Evolutionary conservation across 1,284 basidiomycete genomes (phyloP).

Genomic region (Melampsora americana): DNA sequence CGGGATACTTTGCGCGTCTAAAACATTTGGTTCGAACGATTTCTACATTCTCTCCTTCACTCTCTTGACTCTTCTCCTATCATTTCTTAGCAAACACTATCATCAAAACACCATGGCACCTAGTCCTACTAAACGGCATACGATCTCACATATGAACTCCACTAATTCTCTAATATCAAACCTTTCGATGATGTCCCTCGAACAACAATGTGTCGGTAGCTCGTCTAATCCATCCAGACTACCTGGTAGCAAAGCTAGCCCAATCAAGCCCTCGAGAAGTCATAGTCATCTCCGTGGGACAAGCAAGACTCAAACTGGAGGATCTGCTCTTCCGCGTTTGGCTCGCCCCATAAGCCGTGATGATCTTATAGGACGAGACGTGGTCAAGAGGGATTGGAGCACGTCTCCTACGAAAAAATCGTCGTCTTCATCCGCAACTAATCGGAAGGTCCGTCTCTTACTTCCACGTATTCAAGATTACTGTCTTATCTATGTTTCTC

Average conservation of each 20-base stretch:
- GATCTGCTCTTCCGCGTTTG: constrained; percentile 24
- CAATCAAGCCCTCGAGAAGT: background rate
- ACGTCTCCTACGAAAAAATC: constrained; percentile 33
- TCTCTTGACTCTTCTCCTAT: background rate
- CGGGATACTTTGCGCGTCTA: background rate
- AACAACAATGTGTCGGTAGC: constrained; percentile 6
- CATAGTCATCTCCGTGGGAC: background rate
- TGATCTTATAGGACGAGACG: constrained; percentile 33
- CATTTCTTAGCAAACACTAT: background rate
- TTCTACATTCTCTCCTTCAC: background rate
- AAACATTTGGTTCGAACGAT: background rate
- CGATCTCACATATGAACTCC: constrained; percentile 1
- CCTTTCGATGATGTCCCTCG: constrained; percentile 31
- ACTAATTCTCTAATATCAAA: constrained; percentile 25
- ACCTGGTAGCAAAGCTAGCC: background rate
- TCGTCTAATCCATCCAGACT: constrained; percentile 2
- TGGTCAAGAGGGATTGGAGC: constrained; percentile 41
- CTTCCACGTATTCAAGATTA: background rate
- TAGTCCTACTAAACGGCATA: constrained; percentile 35
- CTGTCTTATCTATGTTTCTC: background rate
- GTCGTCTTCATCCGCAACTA: background rate
- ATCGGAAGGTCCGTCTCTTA: constrained; percentile 32
- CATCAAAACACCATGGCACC: constrained; percentile 18
- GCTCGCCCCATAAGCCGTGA: constrained; percentile 31
- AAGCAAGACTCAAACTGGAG: background rate